These are phyloP conservation scores for Saturnispora kantuleensis DNA, from an alignment of 805 yeast species.

Conservation along the genomic window DNA sequence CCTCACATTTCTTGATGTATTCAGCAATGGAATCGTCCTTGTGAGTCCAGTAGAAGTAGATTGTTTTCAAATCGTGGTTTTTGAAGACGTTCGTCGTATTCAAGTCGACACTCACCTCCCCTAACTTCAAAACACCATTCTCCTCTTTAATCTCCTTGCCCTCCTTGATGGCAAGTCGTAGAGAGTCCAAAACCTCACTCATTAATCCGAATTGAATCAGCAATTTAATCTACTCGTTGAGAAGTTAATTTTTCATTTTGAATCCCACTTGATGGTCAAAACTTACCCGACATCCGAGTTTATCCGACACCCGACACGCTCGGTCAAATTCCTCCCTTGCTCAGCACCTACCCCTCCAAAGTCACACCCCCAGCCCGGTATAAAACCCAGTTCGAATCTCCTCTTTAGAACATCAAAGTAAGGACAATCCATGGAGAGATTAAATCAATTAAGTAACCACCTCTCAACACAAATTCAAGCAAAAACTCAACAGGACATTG, in stretches of 20 bases:
- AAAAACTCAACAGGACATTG: conserved; percentile 80
- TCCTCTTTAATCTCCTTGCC: conserved; percentile 11
- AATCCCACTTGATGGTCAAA: not conserved
- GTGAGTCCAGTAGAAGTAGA: conserved; percentile 70
- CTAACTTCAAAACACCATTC: conserved; percentile 35
- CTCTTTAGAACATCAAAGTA: not conserved
- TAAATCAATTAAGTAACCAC: conserved; percentile 10
- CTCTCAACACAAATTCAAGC: conserved; percentile 26
- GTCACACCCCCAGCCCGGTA: not conserved
- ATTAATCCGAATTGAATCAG: not conserved
- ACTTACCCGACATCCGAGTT: not conserved
- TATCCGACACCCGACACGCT: not conserved
- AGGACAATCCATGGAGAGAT: conserved; percentile 10
- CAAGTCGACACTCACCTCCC: conserved; percentile 22
- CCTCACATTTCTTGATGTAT: conserved; percentile 65
- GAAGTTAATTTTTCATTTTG: too few relatives aligned
- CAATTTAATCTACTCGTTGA: too few relatives aligned
- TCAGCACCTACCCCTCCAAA: not conserved
- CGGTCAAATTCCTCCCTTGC: not conserved
- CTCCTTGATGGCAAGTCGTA: conserved; percentile 2
- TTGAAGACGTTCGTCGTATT: conserved; percentile 30
- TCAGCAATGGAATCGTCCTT: conserved; percentile 71
- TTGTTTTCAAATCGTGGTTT: conserved; percentile 43
- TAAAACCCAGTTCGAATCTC: not conserved
- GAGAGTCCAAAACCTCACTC: not conserved